A percentile compares a stretch with the other conserved stretches of the same genome.
These are phyloP conservation scores for Suhomyces bokatorum DNA, from an alignment of 1,139 yeast species.

Conservation along the genomic window DNA sequence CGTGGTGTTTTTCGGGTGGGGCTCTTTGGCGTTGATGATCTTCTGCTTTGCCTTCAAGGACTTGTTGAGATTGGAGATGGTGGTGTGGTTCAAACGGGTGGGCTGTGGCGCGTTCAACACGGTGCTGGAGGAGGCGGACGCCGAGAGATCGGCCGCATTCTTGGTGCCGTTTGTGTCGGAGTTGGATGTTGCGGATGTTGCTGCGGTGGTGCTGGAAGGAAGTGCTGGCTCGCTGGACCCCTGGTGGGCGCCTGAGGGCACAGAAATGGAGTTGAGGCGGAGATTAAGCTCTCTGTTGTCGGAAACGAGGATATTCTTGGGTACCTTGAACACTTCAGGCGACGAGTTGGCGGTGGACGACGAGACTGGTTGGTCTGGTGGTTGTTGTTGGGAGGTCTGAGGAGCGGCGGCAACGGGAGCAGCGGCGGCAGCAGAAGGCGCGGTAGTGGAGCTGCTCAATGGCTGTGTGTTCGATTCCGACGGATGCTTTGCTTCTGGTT, in stretches of 20 bases:
- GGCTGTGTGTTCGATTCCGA: neutral
- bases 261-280: conserved; percentile 8
- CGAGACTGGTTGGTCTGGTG: neutral
- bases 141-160: neutral
- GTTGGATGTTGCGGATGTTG: neutral
- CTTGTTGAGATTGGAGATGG: conserved; percentile 40
- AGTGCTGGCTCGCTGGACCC: conserved; percentile 3
- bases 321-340: conserved; percentile 19
- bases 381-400: conserved; percentile 1
- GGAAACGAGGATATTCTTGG: conserved; percentile 18
- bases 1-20: conserved; percentile 38
- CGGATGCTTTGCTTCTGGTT: neutral
- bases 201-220: neutral
- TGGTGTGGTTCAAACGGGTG: conserved; percentile 27
- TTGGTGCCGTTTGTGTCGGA: neutral
- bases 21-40: conserved; percentile 38
- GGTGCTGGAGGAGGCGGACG: neutral
- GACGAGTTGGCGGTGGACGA: conserved; percentile 3
- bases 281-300: conserved; percentile 14
- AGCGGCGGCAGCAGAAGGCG: neutral
- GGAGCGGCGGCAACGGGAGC: neutral
- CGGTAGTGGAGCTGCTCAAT: neutral
- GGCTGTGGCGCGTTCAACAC: conserved; percentile 6
- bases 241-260: conserved; percentile 1
- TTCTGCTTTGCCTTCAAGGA: conserved; percentile 45